phyloP scores from a whole-genome alignment of 306 rosid species.

The Oemleria cerasiformis region DNA sequence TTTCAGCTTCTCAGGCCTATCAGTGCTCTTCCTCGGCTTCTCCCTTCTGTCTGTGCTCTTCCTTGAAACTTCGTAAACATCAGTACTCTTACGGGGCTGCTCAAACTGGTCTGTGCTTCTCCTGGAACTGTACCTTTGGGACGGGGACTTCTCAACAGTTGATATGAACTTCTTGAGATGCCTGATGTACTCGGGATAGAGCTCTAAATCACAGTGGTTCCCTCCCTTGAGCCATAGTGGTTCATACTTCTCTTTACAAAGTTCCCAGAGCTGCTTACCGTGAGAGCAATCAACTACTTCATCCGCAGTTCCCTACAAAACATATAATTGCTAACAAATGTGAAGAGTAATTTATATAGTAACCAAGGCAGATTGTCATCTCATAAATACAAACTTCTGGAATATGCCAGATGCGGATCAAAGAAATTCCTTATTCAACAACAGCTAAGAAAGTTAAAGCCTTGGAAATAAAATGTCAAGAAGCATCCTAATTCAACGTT shows the following conservation, averaged over 20 bases:
- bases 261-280: conserved; percentile 93
- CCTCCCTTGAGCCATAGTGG: conserved; percentile 96
- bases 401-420: background rate
- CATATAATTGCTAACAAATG: conserved; percentile 14
- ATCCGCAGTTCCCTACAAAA: conserved; percentile 79
- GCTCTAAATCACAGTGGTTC: conserved; percentile 87
- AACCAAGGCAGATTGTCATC: background rate
- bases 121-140: conserved; percentile 67
- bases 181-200: conserved; percentile 75
- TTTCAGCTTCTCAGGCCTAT: conserved; percentile 70
- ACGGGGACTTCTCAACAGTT: conserved; percentile 77
- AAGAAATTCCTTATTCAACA: background rate
- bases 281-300: conserved; percentile 94
- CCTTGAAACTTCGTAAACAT: conserved; percentile 65
- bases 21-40: conserved; percentile 84
- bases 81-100: conserved; percentile 84
- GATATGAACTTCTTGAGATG: conserved; percentile 84
- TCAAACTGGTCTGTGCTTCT: conserved; percentile 80
- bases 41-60: conserved; percentile 90
- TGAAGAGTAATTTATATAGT: background rate
- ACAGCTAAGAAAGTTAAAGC: background rate
- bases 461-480: background rate
- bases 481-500: background rate
- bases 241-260: conserved; percentile 89
- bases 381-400: background rate